A percentile compares a stretch with the other conserved stretches of the same genome.
Evolutionary conservation across 164 flowering plant species (phyloP).

Genomic region (Vitis amurensis): DNA sequence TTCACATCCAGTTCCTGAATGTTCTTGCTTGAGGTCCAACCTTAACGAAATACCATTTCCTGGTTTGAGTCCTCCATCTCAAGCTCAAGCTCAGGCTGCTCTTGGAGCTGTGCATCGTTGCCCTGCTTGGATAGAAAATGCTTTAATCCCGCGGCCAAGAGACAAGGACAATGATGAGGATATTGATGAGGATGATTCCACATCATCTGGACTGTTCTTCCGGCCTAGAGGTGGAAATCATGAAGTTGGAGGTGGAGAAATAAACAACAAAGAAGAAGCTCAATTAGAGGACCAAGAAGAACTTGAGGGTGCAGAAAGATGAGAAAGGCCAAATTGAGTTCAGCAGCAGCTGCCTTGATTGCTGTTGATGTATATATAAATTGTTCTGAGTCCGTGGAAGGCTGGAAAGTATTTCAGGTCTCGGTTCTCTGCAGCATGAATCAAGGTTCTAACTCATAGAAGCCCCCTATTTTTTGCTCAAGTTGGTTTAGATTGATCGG

Average conservation of each 20-base stretch:
- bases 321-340: conserved; percentile 1
- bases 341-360: too few species aligned
- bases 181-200: conserved; percentile 61
- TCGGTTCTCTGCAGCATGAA: too few species aligned
- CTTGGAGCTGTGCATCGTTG: conserved; percentile 49
- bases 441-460: too few species aligned
- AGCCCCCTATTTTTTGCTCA: too few species aligned
- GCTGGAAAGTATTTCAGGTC: too few species aligned
- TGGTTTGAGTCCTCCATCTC: conserved; percentile 35
- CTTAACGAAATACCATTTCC: conserved; percentile 13
- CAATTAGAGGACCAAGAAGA: conserved; percentile 88
- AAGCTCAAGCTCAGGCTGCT: conserved; percentile 26
- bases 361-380: too few species aligned
- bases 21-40: conserved; percentile 56
- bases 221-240: conserved; percentile 26
- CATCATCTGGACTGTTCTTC: conserved; percentile 51
- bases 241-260: conserved; percentile 48
- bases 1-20: conserved; percentile 86
- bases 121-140: conserved; percentile 74
- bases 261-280: conserved; percentile 61
- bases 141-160: conserved; percentile 18
- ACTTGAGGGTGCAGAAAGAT: conserved; percentile 78
- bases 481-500: neutral
- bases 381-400: neutral
- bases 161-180: conserved; percentile 74